A percentile compares a stretch with the other conserved stretches of the same genome.
These are phyloP conservation scores for Carex parvula DNA, from an alignment of 176 grass and related monocot genomes.

Conservation along the genomic window DNA sequence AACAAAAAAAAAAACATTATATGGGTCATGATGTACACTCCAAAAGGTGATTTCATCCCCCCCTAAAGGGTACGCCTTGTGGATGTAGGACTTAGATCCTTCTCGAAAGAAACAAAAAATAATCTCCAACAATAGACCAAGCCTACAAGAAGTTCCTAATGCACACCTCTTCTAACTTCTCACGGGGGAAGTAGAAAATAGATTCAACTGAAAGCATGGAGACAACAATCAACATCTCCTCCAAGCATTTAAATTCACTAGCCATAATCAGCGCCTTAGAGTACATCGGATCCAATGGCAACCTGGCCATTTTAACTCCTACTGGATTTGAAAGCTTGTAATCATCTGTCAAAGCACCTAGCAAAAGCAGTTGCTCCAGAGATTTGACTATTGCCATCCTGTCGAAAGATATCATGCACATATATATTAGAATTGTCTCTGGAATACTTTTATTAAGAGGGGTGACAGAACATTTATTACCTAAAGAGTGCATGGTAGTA, in stretches of 20 bases:
- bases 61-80: neutral
- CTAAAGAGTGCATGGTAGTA: neutral
- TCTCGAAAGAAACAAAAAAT: neutral
- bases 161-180: slow-evolving; percentile 90
- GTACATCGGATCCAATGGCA: slow-evolving; percentile 94
- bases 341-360: slow-evolving; percentile 78
- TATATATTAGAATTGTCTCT: neutral
- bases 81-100: neutral
- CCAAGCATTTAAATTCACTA: slow-evolving; percentile 75
- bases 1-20: neutral
- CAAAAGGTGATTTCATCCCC: neutral
- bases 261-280: slow-evolving; percentile 85
- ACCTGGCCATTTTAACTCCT: slow-evolving; percentile 78
- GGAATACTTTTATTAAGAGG: neutral
- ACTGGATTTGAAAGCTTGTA: slow-evolving; percentile 82
- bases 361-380: slow-evolving; percentile 76
- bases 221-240: slow-evolving; percentile 98
- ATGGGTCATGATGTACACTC: neutral
- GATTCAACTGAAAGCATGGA: slow-evolving; percentile 98
- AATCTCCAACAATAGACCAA: neutral
- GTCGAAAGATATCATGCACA: slow-evolving; percentile 10
- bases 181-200: slow-evolving; percentile 79
- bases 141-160: neutral
- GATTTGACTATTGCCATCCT: slow-evolving; percentile 94
- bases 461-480: slow-evolving; percentile 17